These are phyloP conservation scores for Barnettozyma siamensis DNA, from an alignment of 805 yeast genomes.

Conservation along the genomic window DNA sequence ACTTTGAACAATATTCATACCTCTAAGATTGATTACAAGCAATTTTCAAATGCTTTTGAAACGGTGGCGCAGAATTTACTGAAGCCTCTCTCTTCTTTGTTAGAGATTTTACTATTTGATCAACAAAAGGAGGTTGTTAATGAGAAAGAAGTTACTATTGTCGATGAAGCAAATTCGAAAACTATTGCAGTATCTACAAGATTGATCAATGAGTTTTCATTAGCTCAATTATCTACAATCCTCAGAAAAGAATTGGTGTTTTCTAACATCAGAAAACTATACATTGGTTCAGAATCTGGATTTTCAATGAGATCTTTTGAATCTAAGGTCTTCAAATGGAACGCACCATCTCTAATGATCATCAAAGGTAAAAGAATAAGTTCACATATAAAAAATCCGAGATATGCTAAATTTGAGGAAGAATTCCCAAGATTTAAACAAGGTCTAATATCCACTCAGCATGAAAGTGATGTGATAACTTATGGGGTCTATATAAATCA, in stretches of 20 bases:
- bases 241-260: conserved; percentile 36
- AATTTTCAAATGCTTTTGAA: conserved; percentile 29
- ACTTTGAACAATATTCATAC: conserved; percentile 18
- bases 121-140: background rate
- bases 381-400: conserved; percentile 28
- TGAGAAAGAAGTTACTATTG: conserved; percentile 5
- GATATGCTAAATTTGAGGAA: conserved; percentile 46
- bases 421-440: conserved; percentile 40
- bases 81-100: conserved; percentile 36
- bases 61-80: conserved; percentile 39
- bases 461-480: conserved; percentile 38
- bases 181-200: conserved; percentile 25
- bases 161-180: background rate
- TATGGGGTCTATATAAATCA: conserved; percentile 60
- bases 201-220: conserved; percentile 33
- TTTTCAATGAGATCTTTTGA: conserved; percentile 87
- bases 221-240: conserved; percentile 37
- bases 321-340: conserved; percentile 81
- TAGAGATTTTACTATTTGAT: conserved; percentile 38
- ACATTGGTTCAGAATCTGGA: conserved; percentile 70
- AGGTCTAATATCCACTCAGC: conserved; percentile 10
- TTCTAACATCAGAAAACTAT: conserved; percentile 52
- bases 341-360: conserved; percentile 72
- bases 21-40: conserved; percentile 23
- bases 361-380: conserved; percentile 49